Evolutionary conservation across 345 rosid species (phyloP), one percentile per base, ranked within the genome.

Genomic region (Jatropha curcas): DNA sequence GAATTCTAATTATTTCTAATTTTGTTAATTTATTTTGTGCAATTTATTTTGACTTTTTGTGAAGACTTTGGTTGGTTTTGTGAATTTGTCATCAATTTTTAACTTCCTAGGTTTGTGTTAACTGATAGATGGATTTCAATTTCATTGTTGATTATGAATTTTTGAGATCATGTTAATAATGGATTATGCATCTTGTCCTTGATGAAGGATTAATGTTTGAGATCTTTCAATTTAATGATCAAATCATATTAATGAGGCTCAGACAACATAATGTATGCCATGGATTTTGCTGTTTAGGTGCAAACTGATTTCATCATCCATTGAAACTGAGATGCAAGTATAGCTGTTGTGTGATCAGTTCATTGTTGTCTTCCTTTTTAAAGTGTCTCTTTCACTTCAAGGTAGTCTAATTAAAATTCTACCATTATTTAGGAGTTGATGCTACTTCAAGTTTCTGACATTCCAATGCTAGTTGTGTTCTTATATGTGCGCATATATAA

Each of bases 51-150:
- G 16, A 37, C 25, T 46, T 12, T 50, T 16, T n/a, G 5, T 10
- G 53, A 17, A 50, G 28, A 6, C 33, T 61, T 1, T 27, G 19
- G 56, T 30, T 41, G 41, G 57, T 12, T 34, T 35, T 43, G 33
- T 71, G 56, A 39, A 8, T 64, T 39, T 64, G 63, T 72, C 19
- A 11, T 28, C 48, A 2, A n/a, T 46, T 28, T 61, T n/a, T n/a
- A n/a, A 43, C 17, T 30, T 62, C 20, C 7, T 55, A 39, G 52
- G 33, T 33, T 45, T 17, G 1, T 60, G 55, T 16, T 45, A 20
- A 56, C 16, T 39, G 39, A 37, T 60, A 2, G 45, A 33, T 25
- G 10, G 9, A 30, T 46, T 31, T 60, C 20, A 43, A 28, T 60
- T 46, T 70, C 19, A 59, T 41, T 60, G 45, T 37, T 53, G 30